Conservation (phyloP, 495 filamentous ascomycete species). For the Barbatosphaeria neglecta region DNA sequence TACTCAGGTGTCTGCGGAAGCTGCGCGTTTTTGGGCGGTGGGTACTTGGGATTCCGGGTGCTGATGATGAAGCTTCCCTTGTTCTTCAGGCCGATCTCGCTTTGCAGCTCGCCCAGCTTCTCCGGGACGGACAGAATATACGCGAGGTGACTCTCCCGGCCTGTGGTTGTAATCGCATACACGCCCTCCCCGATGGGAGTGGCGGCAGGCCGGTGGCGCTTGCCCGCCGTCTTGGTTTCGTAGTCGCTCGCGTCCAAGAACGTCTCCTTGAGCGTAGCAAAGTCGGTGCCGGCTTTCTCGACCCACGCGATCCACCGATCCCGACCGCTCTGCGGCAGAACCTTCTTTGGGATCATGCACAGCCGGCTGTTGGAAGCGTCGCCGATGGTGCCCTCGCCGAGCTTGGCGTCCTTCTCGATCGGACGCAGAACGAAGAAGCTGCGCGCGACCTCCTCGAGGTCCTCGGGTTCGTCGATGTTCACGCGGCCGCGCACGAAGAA, state of each 20-base stretch:
- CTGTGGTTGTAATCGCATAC: conserved; percentile 69
- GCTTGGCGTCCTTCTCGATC: conserved; percentile 53
- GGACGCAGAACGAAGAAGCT: conserved; percentile 78
- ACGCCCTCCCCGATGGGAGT: conserved; percentile 74
- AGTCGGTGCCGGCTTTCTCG: conserved; percentile 57
- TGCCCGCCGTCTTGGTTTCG: conserved; percentile 63
- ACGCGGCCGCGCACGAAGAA: conserved; percentile 83
- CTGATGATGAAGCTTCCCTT: conserved; percentile 71
- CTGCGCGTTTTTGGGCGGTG: conserved; percentile 49
- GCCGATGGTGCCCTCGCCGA: conserved; percentile 50
- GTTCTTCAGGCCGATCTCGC: conserved; percentile 58
- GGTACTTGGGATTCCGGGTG: conserved; percentile 66
- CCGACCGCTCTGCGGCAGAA: conserved; percentile 55
- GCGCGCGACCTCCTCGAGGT: conserved; percentile 60
- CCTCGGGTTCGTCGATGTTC: conserved; percentile 57
- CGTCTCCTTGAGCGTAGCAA: conserved; percentile 60
- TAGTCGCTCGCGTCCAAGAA: conserved; percentile 60
- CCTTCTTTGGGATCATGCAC: conserved; percentile 77
- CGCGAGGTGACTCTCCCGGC: conserved; percentile 60
- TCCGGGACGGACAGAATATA: conserved; percentile 75
- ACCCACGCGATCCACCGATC: conserved; percentile 79
- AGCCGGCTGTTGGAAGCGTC: conserved; percentile 59
- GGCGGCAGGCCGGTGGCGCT: conserved; percentile 58
- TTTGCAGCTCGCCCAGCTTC: conserved; percentile 59
- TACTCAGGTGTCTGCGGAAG: conserved; percentile 60